Percentiles rank a stretch among this genome's conserved stretches.
These are phyloP conservation scores for Rutstroemia sp. DNA, from an alignment of 2,329 filamentous ascomycete genomes.

Conservation along the genomic window DNA sequence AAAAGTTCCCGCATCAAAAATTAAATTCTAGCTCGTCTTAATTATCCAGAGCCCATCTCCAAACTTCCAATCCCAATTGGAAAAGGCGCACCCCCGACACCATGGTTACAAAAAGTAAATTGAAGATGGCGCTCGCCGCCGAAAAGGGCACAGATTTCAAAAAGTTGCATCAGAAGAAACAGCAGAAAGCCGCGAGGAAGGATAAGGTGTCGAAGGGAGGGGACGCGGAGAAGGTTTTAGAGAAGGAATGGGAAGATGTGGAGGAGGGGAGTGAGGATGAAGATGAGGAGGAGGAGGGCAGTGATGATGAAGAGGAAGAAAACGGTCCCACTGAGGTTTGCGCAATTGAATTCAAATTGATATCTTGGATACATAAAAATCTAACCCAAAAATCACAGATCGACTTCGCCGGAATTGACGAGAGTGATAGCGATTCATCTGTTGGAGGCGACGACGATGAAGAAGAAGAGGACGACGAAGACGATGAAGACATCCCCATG, in stretches of 20 bases:
- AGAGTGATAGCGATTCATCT: constrained; percentile 51
- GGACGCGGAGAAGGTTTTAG: constrained; percentile 31
- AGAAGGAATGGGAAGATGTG: constrained; percentile 36
- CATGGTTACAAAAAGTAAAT: constrained; percentile 35
- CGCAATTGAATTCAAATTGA: background rate
- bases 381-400: constrained; percentile 31
- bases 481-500: constrained; percentile 81
- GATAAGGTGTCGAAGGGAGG: constrained; percentile 40
- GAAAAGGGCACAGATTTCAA: constrained; percentile 48
- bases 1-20: constrained; percentile 12
- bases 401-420: constrained; percentile 49
- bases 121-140: constrained; percentile 46
- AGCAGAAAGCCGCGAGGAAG: constrained; percentile 35
- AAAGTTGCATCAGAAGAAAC: constrained; percentile 35
- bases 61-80: constrained; percentile 5
- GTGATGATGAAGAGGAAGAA: constrained; percentile 21
- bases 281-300: constrained; percentile 21
- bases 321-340: constrained; percentile 19
- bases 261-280: constrained; percentile 32
- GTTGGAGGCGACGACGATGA: constrained; percentile 33
- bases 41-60: background rate
- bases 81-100: constrained; percentile 13
- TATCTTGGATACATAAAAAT: background rate
- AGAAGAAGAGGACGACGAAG: constrained; percentile 44
- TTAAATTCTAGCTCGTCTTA: constrained; percentile 7